Percentiles rank a stretch among this genome's conserved stretches.
These are phyloP conservation scores for Fusarium hostae DNA, from an alignment of 2,329 filamentous ascomycete species.

Conservation along the genomic window DNA sequence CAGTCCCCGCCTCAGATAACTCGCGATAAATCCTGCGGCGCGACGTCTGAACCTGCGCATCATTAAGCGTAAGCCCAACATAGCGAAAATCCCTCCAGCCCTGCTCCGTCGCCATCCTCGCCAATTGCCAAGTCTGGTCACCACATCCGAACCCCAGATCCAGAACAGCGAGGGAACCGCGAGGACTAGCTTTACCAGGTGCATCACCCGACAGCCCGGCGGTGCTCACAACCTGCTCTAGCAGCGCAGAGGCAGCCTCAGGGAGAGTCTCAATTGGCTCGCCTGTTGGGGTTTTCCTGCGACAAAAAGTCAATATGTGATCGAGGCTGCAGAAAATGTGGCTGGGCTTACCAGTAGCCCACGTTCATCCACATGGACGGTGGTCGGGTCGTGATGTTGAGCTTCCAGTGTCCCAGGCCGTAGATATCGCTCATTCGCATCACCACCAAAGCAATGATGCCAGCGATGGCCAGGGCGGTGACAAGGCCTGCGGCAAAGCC, in stretches of 20 bases:
- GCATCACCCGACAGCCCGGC: slow-evolving; percentile 52
- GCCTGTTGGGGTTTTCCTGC: slow-evolving; percentile 48
- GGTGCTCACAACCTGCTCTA: slow-evolving; percentile 57
- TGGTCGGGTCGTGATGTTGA: slow-evolving; percentile 61
- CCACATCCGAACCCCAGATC: slow-evolving; percentile 70
- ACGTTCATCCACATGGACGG: slow-evolving; percentile 72
- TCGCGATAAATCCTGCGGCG: slow-evolving; percentile 47
- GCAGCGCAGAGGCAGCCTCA: slow-evolving; percentile 60
- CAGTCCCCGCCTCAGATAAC: slow-evolving; percentile 5
- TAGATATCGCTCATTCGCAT: slow-evolving; percentile 53
- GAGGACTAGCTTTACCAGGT: slow-evolving; percentile 2
- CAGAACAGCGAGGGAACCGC: slow-evolving; percentile 52
- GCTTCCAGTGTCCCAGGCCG: slow-evolving; percentile 65
- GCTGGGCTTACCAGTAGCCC: slow-evolving; percentile 64
- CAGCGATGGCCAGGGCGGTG: slow-evolving; percentile 28
- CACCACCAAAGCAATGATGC: slow-evolving; percentile 23
- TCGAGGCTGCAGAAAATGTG: not conserved
- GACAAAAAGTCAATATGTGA: not conserved
- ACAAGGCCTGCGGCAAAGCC: slow-evolving; percentile 46
- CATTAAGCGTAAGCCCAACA: slow-evolving; percentile 63
- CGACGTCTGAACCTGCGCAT: slow-evolving; percentile 55
- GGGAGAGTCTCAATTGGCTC: slow-evolving; percentile 52
- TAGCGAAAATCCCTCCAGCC: slow-evolving; percentile 54
- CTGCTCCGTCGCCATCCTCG: slow-evolving; percentile 39
- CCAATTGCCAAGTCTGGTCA: slow-evolving; percentile 64